phyloP scores from a whole-genome alignment of 768 basidiomycete genomes.

The Rhizopogon sp. region DNA sequence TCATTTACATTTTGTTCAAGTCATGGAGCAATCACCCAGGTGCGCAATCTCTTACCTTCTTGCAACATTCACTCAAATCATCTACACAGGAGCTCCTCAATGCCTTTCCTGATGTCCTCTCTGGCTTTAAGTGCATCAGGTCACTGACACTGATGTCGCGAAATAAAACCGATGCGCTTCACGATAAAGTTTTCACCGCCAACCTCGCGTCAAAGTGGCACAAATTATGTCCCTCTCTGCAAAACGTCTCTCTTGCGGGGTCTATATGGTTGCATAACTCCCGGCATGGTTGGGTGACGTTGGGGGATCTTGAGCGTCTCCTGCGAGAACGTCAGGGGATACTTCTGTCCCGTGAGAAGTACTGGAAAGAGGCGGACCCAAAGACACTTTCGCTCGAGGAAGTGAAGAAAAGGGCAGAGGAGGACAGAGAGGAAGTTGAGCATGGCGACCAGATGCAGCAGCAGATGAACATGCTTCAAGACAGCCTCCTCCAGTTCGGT shows the following conservation, averaged over 20 bases:
- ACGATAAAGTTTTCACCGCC: constrained; percentile 6
- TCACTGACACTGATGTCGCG: constrained; percentile 20
- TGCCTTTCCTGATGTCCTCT: constrained; percentile 14
- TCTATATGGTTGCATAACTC: constrained; percentile 14
- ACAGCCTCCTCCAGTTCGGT: neutral
- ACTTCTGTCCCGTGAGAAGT: neutral
- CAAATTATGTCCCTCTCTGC: constrained; percentile 15
- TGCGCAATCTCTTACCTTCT: constrained; percentile 2
- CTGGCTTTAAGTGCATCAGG: constrained; percentile 14
- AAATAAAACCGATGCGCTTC: constrained; percentile 14
- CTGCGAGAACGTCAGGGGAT: constrained; percentile 7
- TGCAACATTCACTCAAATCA: neutral
- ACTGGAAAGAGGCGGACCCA: neutral
- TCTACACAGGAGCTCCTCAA: constrained; percentile 16
- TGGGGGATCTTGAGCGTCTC: constrained; percentile 13
- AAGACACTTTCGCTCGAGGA: neutral
- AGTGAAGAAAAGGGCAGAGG: neutral
- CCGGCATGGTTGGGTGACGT: constrained; percentile 16
- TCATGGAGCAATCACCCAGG: constrained; percentile 17
- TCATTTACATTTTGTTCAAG: constrained; percentile 19
- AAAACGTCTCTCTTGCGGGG: constrained; percentile 17
- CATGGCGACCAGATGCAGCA: neutral
- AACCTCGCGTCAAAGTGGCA: constrained; percentile 16
- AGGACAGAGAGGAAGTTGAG: neutral
- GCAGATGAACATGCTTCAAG: neutral